Evolutionary conservation across 495 filamentous ascomycete genomes (phyloP).

Genomic region (Achaetomiella virescens): DNA sequence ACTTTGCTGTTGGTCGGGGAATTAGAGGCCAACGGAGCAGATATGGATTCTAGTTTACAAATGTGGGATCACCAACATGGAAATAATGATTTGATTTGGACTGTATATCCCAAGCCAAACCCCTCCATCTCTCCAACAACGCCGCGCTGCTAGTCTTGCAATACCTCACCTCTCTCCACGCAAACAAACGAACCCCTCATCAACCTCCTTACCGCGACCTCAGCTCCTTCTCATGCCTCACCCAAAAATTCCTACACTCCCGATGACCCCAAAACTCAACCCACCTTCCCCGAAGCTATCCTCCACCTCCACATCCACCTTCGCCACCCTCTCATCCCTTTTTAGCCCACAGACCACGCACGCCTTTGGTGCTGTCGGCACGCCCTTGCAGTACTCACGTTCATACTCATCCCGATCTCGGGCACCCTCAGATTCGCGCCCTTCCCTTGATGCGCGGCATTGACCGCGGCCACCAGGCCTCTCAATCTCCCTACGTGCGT

Average conservation of each 20-base stretch:
- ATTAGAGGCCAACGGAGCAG: too few species aligned
- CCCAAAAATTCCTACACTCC: conserved; percentile 79
- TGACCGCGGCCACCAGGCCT: conserved; percentile 50
- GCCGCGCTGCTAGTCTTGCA: too few species aligned
- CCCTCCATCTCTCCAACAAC: too few species aligned
- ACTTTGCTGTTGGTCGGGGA: too few species aligned
- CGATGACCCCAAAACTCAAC: conserved; percentile 81
- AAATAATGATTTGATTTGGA: too few species aligned
- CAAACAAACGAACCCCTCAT: too few species aligned
- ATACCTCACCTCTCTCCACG: too few species aligned
- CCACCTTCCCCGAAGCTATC: conserved; percentile 96
- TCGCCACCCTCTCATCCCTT: conserved; percentile 71
- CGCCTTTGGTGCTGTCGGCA: conserved; percentile 61
- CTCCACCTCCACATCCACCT: conserved; percentile 68
- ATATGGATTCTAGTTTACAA: too few species aligned
- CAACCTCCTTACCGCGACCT: conserved; percentile 51
- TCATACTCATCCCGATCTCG: conserved; percentile 58
- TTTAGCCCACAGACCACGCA: conserved; percentile 87
- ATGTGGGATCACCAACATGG: too few species aligned
- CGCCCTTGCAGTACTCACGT: conserved; percentile 58
- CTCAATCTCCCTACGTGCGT: conserved; percentile 56
- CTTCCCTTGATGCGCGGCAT: conserved; percentile 29
- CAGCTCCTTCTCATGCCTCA: conserved; percentile 59
- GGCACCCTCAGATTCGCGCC: conserved; percentile 49
- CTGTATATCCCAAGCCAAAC: too few species aligned